A percentile compares a stretch with the other conserved stretches of the same genome.
Evolutionary conservation across 768 basidiomycete genomes (phyloP).

Genomic region (Hydnum rufescens): DNA sequence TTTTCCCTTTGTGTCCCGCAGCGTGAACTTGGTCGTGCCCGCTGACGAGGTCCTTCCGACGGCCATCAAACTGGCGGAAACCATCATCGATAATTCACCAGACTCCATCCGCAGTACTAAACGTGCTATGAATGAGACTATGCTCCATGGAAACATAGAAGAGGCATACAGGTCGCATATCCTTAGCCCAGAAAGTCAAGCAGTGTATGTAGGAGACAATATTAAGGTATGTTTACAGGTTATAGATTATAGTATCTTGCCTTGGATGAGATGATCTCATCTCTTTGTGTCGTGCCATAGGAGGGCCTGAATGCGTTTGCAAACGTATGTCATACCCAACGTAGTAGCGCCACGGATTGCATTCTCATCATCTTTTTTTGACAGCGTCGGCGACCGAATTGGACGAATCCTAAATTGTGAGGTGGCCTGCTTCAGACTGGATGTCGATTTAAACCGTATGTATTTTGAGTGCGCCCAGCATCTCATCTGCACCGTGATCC

Average conservation of each 20-base stretch:
- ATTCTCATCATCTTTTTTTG: neutral
- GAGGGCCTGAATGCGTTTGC: conserved; percentile 53
- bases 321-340: conserved; percentile 26
- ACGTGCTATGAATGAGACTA: conserved; percentile 34
- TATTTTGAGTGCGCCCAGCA: neutral
- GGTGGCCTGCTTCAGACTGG: no score
- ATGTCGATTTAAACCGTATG: no score
- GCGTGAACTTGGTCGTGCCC: conserved; percentile 55
- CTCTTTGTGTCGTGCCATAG: conserved; percentile 17
- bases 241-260: neutral
- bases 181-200: conserved; percentile 28
- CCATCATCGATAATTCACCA: conserved; percentile 47
- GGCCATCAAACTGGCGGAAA: conserved; percentile 40
- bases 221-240: conserved; percentile 34
- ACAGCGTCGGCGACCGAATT: conserved; percentile 30
- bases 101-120: conserved; percentile 67
- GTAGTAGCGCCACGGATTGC: conserved; percentile 5
- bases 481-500: neutral
- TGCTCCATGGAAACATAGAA: conserved; percentile 32
- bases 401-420: conserved; percentile 40
- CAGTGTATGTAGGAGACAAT: conserved; percentile 41
- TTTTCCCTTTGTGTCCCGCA: conserved; percentile 13
- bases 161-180: conserved; percentile 30
- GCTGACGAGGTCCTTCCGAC: conserved; percentile 32
- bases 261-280: conserved; percentile 3